A percentile compares a stretch with the other conserved stretches of the same genome.
Conservation (phyloP, 768 basidiomycete species). For the Pleurotus djamor region DNA sequence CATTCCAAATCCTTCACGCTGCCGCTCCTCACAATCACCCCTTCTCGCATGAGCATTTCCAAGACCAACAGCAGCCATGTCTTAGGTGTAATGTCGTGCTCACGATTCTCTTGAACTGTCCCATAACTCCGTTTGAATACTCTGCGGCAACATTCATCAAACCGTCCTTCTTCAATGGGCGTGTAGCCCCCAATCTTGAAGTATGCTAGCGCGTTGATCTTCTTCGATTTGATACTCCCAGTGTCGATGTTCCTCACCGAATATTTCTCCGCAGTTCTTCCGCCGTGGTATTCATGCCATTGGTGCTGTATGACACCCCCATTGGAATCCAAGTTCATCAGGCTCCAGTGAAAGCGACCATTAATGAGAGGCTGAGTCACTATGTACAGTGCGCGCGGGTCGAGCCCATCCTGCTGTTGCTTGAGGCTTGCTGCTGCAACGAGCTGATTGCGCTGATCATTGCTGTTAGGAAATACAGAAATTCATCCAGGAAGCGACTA, state of each 20-base stretch:
- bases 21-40: constrained; percentile 2
- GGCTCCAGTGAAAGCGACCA: constrained; percentile 6
- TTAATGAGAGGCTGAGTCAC: constrained; percentile 7
- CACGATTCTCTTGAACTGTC: constrained; percentile 5
- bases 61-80: constrained; percentile 5
- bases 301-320: constrained; percentile 4
- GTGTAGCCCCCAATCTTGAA: constrained; percentile 4
- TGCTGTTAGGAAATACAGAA: neutral
- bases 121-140: constrained; percentile 4
- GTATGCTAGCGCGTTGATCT: constrained; percentile 2
- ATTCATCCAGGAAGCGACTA: constrained; percentile 3
- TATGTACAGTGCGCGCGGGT: constrained; percentile 2
- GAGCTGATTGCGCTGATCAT: constrained; percentile 4
- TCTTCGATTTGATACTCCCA: neutral
- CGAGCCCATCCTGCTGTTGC: neutral
- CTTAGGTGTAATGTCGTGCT: constrained; percentile 5
- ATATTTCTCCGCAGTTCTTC: constrained; percentile 8
- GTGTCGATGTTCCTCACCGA: constrained; percentile 1
- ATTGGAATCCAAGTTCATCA: constrained; percentile 2
- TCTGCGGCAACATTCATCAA: constrained; percentile 1
- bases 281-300: constrained; percentile 6
- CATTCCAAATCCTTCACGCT: constrained; percentile 2
- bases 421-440: neutral
- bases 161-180: neutral
- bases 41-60: neutral